Conservation (phyloP, 2,329 filamentous ascomycete genomes). For the Mycosphaerella sp. region DNA sequence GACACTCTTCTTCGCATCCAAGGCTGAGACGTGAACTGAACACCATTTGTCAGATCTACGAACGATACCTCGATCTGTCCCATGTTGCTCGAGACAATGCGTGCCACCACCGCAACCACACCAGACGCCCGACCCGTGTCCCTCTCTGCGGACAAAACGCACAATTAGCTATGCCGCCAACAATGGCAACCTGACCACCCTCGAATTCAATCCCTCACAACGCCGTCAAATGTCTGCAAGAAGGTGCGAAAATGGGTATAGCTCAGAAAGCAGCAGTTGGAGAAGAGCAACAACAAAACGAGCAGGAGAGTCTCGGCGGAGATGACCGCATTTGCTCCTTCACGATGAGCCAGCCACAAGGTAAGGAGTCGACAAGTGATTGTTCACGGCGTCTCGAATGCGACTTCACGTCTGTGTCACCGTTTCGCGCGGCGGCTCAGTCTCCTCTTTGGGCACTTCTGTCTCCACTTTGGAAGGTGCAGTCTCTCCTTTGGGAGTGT, state of each 20-base stretch:
- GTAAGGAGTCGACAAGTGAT: background rate
- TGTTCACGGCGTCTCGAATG: background rate
- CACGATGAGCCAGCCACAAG: conserved; percentile 18
- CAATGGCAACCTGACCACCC: conserved; percentile 19
- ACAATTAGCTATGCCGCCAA: conserved; percentile 23
- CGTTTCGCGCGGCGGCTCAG: background rate
- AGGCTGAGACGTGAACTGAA: conserved; percentile 1
- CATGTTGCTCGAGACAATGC: conserved; percentile 11
- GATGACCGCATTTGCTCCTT: conserved; percentile 22
- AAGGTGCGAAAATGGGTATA: conserved; percentile 13
- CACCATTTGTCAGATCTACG: background rate
- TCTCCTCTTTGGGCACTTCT: background rate
- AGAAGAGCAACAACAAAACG: conserved; percentile 1
- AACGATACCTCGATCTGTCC: conserved; percentile 4
- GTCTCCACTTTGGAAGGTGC: no score
- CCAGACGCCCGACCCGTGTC: conserved; percentile 14
- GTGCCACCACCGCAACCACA: conserved; percentile 12
- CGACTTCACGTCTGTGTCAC: background rate
- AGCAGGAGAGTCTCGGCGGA: conserved; percentile 14
- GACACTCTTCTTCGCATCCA: background rate
- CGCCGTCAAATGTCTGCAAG: conserved; percentile 15
- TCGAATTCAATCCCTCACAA: conserved; percentile 22
- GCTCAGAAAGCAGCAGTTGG: background rate
- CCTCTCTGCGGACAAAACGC: conserved; percentile 16
- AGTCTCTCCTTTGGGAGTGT: background rate